Evolutionary conservation across 1,284 basidiomycete genomes (phyloP), one percentile per base, ranked within the genome.

Genomic region (Ceratobasidium sp.): DNA sequence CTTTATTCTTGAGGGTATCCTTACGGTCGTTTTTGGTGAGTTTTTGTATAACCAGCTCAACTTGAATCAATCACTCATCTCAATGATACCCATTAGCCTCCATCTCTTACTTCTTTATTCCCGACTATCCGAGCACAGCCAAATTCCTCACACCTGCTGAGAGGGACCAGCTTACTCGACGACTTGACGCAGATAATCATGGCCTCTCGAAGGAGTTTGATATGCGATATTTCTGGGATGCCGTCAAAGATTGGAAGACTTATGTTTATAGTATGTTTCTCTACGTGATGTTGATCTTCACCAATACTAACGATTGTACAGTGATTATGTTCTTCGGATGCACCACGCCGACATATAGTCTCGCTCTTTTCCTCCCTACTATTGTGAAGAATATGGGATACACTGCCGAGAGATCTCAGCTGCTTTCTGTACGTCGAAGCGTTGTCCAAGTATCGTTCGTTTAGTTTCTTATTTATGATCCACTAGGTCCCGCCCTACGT

Each of bases 1-100:
- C 73, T 92, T 93, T 83, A 93, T 94, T 77, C 84, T 94, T 2
- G 92, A 94, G 83, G 93, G 92, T 11, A 84, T 94, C 53, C 85
- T 89, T 58, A 94, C 93, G 0, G 85, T 93, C 39, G 26, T 89
- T 6, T 85, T 86, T 61, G 89, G 73, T 56, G 39, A 47, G 73
- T 31, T 26, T 26, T 1, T 61, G 23, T 37, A 6, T 31, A 28
- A 8, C 58, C 7, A 17, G 33, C 20, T 35, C 2, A n/a, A 3
- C 31, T 17, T 23, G 13, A 13, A 35, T 13, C 31, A 2, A 13
- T 53, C 8, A 3, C 56, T 15, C 28, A 6, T 17, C 39, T 65
- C n/a, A 31, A 65, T 6, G 10, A 3, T 1, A 7, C n/a, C 5
- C 31, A 47, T 26, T 51, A 75, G 73, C 87, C 0, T 65, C 85